Base-by-base conservation (phyloP, 148 eudicot species). In the Spergularia marina region DNA sequence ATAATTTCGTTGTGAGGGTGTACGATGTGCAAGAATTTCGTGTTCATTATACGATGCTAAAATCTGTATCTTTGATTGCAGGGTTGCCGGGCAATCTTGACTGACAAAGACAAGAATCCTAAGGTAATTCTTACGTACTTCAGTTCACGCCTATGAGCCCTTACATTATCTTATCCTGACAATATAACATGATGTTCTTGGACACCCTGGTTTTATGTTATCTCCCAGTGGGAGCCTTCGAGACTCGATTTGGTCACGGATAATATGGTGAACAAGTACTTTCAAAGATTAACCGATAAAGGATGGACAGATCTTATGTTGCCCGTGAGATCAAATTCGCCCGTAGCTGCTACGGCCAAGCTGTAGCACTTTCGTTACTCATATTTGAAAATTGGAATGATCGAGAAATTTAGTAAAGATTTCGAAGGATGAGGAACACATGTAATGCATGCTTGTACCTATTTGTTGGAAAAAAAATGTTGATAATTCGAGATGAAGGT, bases 11-110 rank as follows among this genome's bases (percentile, higher is more conserved):
- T 41, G 52, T 39, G 25, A n/a, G 53, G 14, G 3, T 44, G 10
- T 17, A 12, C 10, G 8, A 44, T 44, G 49, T 44, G 9, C 49
- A 44, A 44, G 49, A 6, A 44, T 44, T 6, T 6, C 10, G 7
- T 51, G 12, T 72, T 40, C 60, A 53, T 12, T 65, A 64, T 70
- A 9, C 64, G 62, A 53, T 51, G 61, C 12, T 53, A 36, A 82
- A 60, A 44, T 59, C 73, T 12, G 49, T 51, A 36, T 13, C 53
- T 79, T 78, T 13, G 60, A 67, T 51, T 84, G 78, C 90, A 94
- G 98, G 98, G 98, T 56, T 89, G 96, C 83, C 87, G 98, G 82
- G 98, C 98, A 67, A 77, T 89, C 77, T 83, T 94, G 53, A 16
- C 89, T 72, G 98, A 94, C 78, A 94, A 89, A 80, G 98, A 94